Evolutionary conservation across 2,329 filamentous ascomycete species (phyloP).

Genomic region (Neofusicoccum parvum): DNA sequence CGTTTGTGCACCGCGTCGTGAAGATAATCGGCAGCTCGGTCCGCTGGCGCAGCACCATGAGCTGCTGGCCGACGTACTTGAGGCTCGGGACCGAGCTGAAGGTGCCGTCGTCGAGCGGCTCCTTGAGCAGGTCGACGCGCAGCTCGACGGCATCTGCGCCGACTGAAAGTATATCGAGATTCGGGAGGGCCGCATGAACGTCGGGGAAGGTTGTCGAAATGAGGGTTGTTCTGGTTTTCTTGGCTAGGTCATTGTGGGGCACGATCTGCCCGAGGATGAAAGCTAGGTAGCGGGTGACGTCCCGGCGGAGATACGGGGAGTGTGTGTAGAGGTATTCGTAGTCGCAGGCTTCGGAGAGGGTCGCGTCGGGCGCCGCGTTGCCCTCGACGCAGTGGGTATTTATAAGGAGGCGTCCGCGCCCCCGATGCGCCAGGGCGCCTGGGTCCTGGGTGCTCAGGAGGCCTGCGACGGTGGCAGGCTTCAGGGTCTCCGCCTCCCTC

Average conservation of each 20-base stretch:
- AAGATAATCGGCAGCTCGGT: slow-evolving; percentile 91
- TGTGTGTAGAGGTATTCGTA: slow-evolving; percentile 86
- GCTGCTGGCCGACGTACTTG: slow-evolving; percentile 81
- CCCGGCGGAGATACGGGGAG: slow-evolving; percentile 70
- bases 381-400: slow-evolving; percentile 76
- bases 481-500: slow-evolving; percentile 55
- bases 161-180: slow-evolving; percentile 84
- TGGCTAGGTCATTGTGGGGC: slow-evolving; percentile 75
- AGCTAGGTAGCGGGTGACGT: slow-evolving; percentile 76
- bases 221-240: slow-evolving; percentile 77
- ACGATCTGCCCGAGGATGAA: slow-evolving; percentile 78
- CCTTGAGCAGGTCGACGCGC: slow-evolving; percentile 77
- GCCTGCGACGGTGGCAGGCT: slow-evolving; percentile 69
- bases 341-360: slow-evolving; percentile 70
- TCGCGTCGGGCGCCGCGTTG: slow-evolving; percentile 57
- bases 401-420: slow-evolving; percentile 65
- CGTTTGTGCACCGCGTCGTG: slow-evolving; percentile 77
- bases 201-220: slow-evolving; percentile 89
- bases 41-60: slow-evolving; percentile 80
- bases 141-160: slow-evolving; percentile 85
- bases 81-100: slow-evolving; percentile 72
- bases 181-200: slow-evolving; percentile 77
- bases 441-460: slow-evolving; percentile 7
- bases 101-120: slow-evolving; percentile 64
- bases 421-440: slow-evolving; percentile 12